A percentile compares a stretch with the other conserved stretches of the same genome.
phyloP scores from a whole-genome alignment of 2,329 filamentous ascomycete species.

The Ophiostoma populinum region DNA sequence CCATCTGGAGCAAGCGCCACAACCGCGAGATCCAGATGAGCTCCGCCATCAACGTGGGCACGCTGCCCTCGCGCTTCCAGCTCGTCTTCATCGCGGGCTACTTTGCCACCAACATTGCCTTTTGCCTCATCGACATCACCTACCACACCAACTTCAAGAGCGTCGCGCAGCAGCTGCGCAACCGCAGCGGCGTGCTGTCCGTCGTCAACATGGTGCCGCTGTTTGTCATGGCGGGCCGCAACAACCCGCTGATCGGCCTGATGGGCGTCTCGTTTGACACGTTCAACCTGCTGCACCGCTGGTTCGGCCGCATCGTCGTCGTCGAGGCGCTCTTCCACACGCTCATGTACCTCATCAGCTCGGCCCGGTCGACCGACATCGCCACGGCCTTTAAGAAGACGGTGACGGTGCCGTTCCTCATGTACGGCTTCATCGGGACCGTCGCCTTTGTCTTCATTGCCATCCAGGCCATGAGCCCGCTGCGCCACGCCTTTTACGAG shows the following conservation, averaged over 20 bases:
- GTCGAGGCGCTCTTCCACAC: constrained; percentile 52
- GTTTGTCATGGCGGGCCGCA: constrained; percentile 56
- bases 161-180: constrained; percentile 37
- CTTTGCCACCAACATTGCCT: constrained; percentile 56
- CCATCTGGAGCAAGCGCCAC: constrained; percentile 57
- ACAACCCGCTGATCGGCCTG: constrained; percentile 59
- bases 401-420: constrained; percentile 28
- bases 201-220: constrained; percentile 65
- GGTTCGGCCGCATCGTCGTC: constrained; percentile 61
- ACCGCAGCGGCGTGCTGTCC: constrained; percentile 52
- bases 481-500: constrained; percentile 67
- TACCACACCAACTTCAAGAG: constrained; percentile 30
- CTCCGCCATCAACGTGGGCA: constrained; percentile 43
- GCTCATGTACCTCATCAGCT: constrained; percentile 35
- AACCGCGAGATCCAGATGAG: constrained; percentile 53
- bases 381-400: constrained; percentile 19
- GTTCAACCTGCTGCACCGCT: constrained; percentile 66
- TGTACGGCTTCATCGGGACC: constrained; percentile 46
- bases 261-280: constrained; percentile 65
- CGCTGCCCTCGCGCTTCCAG: constrained; percentile 65
- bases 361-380: constrained; percentile 30
- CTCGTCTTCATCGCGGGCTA: constrained; percentile 51
- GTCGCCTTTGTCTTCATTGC: constrained; percentile 43
- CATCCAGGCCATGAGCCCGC: constrained; percentile 51
- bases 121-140: constrained; percentile 52